A percentile compares a stretch with the other conserved stretches of the same genome.
phyloP scores from a whole-genome alignment of 2,329 filamentous ascomycete genomes.

The Scytalidium sp. region DNA sequence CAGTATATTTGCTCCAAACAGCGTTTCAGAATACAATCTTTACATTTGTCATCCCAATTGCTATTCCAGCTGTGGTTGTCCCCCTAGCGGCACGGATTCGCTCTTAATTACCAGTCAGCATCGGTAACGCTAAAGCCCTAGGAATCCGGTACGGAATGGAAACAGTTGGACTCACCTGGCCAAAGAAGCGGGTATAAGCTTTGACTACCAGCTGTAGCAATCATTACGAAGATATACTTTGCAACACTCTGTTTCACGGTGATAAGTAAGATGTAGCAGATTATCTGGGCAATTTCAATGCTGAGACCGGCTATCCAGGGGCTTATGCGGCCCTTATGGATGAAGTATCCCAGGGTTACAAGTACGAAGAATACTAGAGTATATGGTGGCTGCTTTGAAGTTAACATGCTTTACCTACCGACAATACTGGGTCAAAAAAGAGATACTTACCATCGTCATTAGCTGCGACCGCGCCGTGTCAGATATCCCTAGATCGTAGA shows the following conservation, averaged over 20 bases:
- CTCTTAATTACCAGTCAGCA: slow-evolving; percentile 18
- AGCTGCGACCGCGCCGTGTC: slow-evolving; percentile 25
- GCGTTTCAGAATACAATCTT: slow-evolving; percentile 1
- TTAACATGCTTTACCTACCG: not conserved
- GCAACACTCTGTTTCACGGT: slow-evolving; percentile 31
- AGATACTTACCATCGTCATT: slow-evolving; percentile 22
- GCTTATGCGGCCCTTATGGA: slow-evolving; percentile 17
- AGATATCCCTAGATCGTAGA: slow-evolving; percentile 26
- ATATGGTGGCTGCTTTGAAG: slow-evolving; percentile 13
- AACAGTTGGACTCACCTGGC: slow-evolving; percentile 22
- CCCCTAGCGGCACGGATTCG: slow-evolving; percentile 35
- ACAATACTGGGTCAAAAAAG: not conserved
- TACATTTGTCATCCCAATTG: slow-evolving; percentile 35
- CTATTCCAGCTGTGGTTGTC: slow-evolving; percentile 35
- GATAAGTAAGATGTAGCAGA: slow-evolving; percentile 38
- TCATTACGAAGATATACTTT: slow-evolving; percentile 37
- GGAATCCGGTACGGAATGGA: not conserved
- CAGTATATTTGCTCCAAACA: not conserved
- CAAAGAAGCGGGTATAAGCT: slow-evolving; percentile 37
- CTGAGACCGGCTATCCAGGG: slow-evolving; percentile 22
- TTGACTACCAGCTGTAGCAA: slow-evolving; percentile 35
- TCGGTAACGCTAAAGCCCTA: not conserved
- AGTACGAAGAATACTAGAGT: slow-evolving; percentile 24
- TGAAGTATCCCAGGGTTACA: slow-evolving; percentile 18
- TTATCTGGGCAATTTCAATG: slow-evolving; percentile 30